Evolutionary conservation across 208 protist genomes (phyloP), one percentile per base, ranked within the genome.

Genomic region (Leishmania martiniquensis): DNA sequence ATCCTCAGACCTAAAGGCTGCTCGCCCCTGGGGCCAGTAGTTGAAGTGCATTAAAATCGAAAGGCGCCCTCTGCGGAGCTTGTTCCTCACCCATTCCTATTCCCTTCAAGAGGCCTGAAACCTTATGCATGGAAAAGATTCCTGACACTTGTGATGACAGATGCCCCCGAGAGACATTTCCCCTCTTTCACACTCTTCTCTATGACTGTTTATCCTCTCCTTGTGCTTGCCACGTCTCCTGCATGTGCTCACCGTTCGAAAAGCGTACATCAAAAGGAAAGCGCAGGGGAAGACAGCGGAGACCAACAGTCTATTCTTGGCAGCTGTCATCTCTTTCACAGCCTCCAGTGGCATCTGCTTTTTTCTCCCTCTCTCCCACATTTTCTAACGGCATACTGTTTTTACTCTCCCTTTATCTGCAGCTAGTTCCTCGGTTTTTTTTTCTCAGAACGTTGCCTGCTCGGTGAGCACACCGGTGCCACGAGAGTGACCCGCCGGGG

Each of bases 351-450:
- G 32, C 66, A 32, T 49, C 22, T 82, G 22, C 65, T 42, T 55
- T 72, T 29, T 32, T 39, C 15, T 44, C 60, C 54, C 66, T 49
- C 76, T 44, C 77, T 20, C 60, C 22, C 47, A 39, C 20, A 68
- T 13, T 20, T 29, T 81, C 44, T 72, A 37, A 76, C 4, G 79
- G 78, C 76, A 34, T 79, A n/a, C 68, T 51, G 49, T 75, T 73
- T 72, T 20, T 66, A 37, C 15, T 29, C 37, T 55, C 49, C 34
- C n/a, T 59, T 74, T 49, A n/a, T 70, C 66, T 47, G 37, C 13
- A 42, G 12, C n/a, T 74, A 20, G 37, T 29, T 51, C 63, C 76
- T 69, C 29, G 42, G 4, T 57, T 42, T 70, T 72, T 45, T 60
- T 44, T 62, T 45, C 37, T 39, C 25, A 49, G 42, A 29, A 47